A percentile compares a stretch with the other conserved stretches of the same genome.
These are phyloP conservation scores for Lipomyces sp. DNA, from an alignment of 805 yeast species.

Conservation along the genomic window DNA sequence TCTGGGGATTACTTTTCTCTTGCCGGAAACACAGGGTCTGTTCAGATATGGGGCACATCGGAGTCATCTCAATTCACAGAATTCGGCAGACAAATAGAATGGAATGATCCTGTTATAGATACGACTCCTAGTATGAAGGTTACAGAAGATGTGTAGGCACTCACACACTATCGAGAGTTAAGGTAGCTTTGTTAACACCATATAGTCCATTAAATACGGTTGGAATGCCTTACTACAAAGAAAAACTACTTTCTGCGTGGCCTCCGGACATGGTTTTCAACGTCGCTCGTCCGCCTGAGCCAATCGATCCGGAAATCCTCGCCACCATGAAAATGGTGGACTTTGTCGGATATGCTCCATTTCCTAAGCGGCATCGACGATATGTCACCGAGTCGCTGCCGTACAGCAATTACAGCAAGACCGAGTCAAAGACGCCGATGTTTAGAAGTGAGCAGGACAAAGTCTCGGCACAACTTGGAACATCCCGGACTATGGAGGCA, in stretches of 20 bases:
- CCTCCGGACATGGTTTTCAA: slow-evolving; percentile 65
- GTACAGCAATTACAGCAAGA: slow-evolving; percentile 5
- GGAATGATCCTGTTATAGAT: slow-evolving; percentile 52
- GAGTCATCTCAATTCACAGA: slow-evolving; percentile 52
- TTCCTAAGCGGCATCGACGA: slow-evolving; percentile 51
- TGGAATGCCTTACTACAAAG: slow-evolving; percentile 87
- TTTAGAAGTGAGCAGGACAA: slow-evolving; percentile 38
- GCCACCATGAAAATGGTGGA: slow-evolving; percentile 48
- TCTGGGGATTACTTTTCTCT: slow-evolving; percentile 80
- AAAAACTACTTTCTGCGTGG: slow-evolving; percentile 79
- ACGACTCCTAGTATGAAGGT: slow-evolving; percentile 14
- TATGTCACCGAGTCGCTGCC: slow-evolving; percentile 44
- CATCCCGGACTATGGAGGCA: slow-evolving; percentile 17
- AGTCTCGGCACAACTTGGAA: slow-evolving; percentile 18
- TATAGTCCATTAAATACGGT: slow-evolving; percentile 65
- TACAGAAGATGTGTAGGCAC: slow-evolving; percentile 21
- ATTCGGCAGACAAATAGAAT: slow-evolving; percentile 56
- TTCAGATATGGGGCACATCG: slow-evolving; percentile 72
- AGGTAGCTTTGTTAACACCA: slow-evolving; percentile 1
- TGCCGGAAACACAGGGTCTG: slow-evolving; percentile 62
- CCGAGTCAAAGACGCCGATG: slow-evolving; percentile 34
- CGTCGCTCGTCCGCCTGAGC: slow-evolving; percentile 63
- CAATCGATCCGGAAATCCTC: slow-evolving; percentile 56
- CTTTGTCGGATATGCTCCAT: slow-evolving; percentile 54
- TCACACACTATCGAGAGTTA: not conserved